Evolutionary conservation across 371 early-diverging fungal genomes (phyloP).

Genomic region (Mortierella sp.): DNA sequence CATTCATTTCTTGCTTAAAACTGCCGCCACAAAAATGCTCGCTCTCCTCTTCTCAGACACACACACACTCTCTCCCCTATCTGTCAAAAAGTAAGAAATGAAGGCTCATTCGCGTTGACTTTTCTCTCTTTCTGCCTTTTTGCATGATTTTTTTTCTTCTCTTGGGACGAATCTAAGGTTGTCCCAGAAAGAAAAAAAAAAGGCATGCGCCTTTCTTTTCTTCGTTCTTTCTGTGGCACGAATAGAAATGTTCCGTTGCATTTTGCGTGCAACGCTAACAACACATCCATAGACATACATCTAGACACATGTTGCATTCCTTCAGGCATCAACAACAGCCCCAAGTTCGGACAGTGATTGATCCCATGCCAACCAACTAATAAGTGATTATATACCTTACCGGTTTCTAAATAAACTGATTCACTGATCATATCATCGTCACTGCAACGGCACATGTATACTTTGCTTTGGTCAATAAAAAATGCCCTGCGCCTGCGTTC

Average conservation of each 20-base stretch:
- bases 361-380: not conserved
- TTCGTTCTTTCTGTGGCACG: not conserved
- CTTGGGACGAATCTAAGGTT: slow-evolving; percentile 1
- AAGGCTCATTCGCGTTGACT: not conserved
- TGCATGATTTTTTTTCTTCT: not conserved
- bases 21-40: not conserved
- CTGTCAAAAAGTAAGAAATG: not conserved
- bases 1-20: not conserved
- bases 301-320: too few relatives aligned
- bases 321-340: not conserved
- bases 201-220: not conserved
- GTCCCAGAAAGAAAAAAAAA: not conserved
- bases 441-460: too few relatives aligned
- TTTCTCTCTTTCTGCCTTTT: not conserved
- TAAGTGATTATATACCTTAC: too few relatives aligned
- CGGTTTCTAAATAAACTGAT: too few relatives aligned
- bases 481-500: too few relatives aligned
- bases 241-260: not conserved
- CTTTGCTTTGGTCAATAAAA: too few relatives aligned
- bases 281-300: not conserved
- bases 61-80: not conserved
- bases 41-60: not conserved
- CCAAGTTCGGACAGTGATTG: not conserved
- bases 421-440: too few relatives aligned
- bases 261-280: not conserved